Conservation (phyloP, 805 yeast genomes). For the Yarrowia osloensis region DNA sequence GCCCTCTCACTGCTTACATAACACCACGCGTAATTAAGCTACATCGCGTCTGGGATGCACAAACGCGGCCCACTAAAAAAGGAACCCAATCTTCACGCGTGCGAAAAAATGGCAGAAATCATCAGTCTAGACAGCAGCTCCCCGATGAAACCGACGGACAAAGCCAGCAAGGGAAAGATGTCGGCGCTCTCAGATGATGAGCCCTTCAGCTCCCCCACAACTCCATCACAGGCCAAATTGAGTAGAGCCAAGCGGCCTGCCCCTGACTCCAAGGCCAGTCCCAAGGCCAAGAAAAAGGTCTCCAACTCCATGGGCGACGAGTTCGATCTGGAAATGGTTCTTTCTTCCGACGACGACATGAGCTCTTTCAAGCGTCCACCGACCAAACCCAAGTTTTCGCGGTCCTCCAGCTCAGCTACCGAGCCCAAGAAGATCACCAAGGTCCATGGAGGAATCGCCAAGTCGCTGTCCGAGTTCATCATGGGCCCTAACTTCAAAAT, state of each 20-base stretch:
- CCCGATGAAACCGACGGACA: not conserved
- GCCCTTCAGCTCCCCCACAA: not conserved
- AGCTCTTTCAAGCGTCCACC: not conserved
- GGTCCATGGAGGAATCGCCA: constrained; percentile 16
- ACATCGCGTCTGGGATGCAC: not conserved
- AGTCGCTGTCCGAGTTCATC: constrained; percentile 1
- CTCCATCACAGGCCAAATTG: not conserved
- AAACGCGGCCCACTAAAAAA: not conserved
- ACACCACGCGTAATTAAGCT: not conserved
- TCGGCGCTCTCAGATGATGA: not conserved
- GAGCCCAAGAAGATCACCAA: constrained; percentile 17
- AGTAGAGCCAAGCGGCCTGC: not conserved
- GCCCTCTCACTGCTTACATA: not conserved
- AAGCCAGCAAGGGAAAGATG: too few species aligned
- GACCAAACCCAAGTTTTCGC: not conserved
- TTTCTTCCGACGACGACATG: constrained; percentile 2
- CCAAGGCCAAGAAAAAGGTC: not conserved
- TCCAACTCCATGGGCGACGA: constrained; percentile 11
- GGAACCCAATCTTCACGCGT: not conserved
- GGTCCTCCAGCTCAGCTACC: not conserved
- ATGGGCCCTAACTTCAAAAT: constrained; percentile 12
- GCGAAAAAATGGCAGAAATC: not conserved
- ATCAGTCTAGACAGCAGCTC: not conserved
- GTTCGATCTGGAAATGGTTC: constrained; percentile 1
- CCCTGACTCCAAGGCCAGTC: not conserved